Conservation (phyloP, 495 filamentous ascomycete species). For the Sordaria brevicollis region DNA sequence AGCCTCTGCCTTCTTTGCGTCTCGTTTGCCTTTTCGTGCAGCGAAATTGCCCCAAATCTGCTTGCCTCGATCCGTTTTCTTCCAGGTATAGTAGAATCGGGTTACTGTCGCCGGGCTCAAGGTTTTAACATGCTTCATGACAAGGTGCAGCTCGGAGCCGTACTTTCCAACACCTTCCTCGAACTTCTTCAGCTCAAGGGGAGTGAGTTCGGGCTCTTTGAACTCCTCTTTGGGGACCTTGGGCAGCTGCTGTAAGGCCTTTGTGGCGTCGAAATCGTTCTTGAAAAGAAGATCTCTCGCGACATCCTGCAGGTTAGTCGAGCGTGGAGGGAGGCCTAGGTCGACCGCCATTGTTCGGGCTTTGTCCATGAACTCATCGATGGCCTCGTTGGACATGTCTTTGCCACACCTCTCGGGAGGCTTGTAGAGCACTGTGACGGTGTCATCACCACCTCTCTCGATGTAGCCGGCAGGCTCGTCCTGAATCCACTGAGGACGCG, state of each 20-base stretch:
- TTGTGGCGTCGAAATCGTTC: constrained; percentile 57
- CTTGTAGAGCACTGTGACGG: constrained; percentile 48
- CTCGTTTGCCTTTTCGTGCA: constrained; percentile 79
- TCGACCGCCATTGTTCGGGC: constrained; percentile 50
- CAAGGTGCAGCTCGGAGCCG: constrained; percentile 77
- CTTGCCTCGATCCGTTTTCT: constrained; percentile 78
- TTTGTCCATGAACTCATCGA: constrained; percentile 66
- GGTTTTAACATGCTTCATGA: constrained; percentile 79
- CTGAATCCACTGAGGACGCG: constrained; percentile 82
- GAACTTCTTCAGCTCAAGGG: constrained; percentile 76
- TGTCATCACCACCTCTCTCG: constrained; percentile 67
- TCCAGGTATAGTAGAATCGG: constrained; percentile 96
- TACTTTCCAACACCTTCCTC: constrained; percentile 86
- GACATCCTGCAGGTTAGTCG: constrained; percentile 83
- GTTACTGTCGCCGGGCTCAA: constrained; percentile 68
- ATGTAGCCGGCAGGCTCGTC: constrained; percentile 86
- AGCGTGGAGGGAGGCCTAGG: constrained; percentile 56
- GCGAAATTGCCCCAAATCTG: constrained; percentile 85
- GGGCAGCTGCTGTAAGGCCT: constrained; percentile 62
- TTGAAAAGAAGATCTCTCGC: constrained; percentile 64
- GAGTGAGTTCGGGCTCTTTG: constrained; percentile 71
- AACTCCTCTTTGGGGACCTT: constrained; percentile 62
- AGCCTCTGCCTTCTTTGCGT: constrained; percentile 54
- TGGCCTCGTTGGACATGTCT: constrained; percentile 28
- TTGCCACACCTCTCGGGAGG: constrained; percentile 45